These are phyloP conservation scores for Claviceps cyperi DNA, from an alignment of 2,329 filamentous ascomycete genomes.

Conservation along the genomic window DNA sequence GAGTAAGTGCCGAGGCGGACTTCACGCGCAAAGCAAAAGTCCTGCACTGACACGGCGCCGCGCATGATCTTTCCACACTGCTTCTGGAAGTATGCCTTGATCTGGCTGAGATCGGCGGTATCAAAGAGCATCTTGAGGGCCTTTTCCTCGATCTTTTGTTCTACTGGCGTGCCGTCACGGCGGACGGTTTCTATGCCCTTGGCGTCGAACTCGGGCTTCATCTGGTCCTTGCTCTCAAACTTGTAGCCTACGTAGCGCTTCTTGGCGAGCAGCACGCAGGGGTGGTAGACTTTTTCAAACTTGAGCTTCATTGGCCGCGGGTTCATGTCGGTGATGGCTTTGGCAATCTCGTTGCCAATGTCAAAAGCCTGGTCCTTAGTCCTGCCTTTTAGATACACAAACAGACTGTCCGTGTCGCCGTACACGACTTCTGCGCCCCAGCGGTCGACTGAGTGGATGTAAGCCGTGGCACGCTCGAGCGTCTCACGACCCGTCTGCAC, in stretches of 20 bases:
- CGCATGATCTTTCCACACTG: slow-evolving; percentile 90
- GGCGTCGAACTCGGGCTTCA: slow-evolving; percentile 79
- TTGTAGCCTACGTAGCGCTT: slow-evolving; percentile 98
- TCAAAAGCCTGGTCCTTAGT: slow-evolving; percentile 80
- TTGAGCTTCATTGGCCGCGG: slow-evolving; percentile 89
- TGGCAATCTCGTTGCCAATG: slow-evolving; percentile 83
- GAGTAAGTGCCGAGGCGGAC: slow-evolving; percentile 77
- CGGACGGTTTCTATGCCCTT: slow-evolving; percentile 98
- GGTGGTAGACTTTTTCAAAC: slow-evolving; percentile 96
- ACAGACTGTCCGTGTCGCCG: slow-evolving; percentile 91
- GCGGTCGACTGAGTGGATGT: slow-evolving; percentile 72
- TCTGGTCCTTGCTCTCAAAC: slow-evolving; percentile 67
- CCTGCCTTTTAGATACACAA: slow-evolving; percentile 76
- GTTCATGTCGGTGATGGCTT: slow-evolving; percentile 76
- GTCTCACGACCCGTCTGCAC: slow-evolving; percentile 93
- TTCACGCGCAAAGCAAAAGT: slow-evolving; percentile 91
- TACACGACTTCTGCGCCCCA: slow-evolving; percentile 98
- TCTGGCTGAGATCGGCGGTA: slow-evolving; percentile 72
- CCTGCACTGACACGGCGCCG: slow-evolving; percentile 75
- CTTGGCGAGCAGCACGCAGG: slow-evolving; percentile 86
- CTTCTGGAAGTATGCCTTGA: slow-evolving; percentile 78
- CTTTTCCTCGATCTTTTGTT: slow-evolving; percentile 94
- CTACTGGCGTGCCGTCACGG: slow-evolving; percentile 83
- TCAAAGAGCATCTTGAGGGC: slow-evolving; percentile 80
- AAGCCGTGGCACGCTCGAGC: slow-evolving; percentile 79